These are phyloP conservation scores for Colletotrichum sp. DNA, from an alignment of 2,329 filamentous ascomycete species.

Conservation along the genomic window DNA sequence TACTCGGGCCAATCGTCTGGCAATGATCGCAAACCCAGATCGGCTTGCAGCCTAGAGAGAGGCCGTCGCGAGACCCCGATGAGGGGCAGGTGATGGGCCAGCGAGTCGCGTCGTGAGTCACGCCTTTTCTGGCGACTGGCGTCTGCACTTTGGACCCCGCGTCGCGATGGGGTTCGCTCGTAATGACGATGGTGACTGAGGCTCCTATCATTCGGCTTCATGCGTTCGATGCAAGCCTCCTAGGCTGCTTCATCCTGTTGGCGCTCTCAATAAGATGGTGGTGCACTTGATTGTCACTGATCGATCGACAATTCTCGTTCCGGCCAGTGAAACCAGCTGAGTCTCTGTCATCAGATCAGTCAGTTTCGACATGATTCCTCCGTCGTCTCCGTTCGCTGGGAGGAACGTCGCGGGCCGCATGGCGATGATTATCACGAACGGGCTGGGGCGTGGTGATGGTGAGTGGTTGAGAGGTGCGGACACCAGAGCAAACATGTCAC, in stretches of 20 bases:
- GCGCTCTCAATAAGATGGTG: neutral
- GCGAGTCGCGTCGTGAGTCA: slow-evolving; percentile 16
- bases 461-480: neutral
- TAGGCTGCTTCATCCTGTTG: neutral
- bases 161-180: neutral
- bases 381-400: neutral
- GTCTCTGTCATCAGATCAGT: neutral
- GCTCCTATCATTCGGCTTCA: neutral
- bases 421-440: slow-evolving; percentile 1
- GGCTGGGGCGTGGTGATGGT: neutral
- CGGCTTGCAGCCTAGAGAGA: neutral
- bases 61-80: neutral
- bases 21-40: neutral
- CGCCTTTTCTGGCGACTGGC: neutral
- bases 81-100: slow-evolving; percentile 1
- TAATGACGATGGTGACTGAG: neutral
- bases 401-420: slow-evolving; percentile 12
- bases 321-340: neutral
- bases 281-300: neutral
- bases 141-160: neutral
- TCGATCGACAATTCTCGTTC: neutral
- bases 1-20: neutral
- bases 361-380: neutral
- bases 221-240: slow-evolving; percentile 1
- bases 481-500: neutral